Evolutionary conservation across 352 stramenopile species (phyloP).

Genomic region (Globisporangium apiculatum): DNA sequence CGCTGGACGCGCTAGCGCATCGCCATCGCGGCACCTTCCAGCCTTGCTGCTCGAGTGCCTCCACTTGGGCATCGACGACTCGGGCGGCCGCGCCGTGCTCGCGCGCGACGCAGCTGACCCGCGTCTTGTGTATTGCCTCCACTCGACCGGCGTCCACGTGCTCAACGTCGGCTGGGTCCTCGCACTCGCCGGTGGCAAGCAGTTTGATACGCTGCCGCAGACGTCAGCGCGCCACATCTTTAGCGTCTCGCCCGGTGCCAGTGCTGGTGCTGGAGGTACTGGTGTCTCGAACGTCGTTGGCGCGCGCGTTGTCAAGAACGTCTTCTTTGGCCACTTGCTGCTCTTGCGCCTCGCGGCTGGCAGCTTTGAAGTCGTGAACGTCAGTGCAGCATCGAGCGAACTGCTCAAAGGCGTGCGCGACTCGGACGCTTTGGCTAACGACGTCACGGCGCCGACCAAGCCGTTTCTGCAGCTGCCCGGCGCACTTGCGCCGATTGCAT

Average conservation of each 20-base stretch:
- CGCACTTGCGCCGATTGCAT: conserved; percentile 47
- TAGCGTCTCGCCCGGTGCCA: conserved; percentile 45
- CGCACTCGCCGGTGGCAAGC: conserved; percentile 43
- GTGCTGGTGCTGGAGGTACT: background rate
- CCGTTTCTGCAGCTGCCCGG: conserved; percentile 35
- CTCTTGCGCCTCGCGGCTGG: conserved; percentile 64
- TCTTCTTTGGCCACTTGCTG: conserved; percentile 69
- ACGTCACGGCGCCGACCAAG: conserved; percentile 6
- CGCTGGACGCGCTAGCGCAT: background rate
- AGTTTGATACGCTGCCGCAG: conserved; percentile 52
- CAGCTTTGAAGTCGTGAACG: conserved; percentile 73
- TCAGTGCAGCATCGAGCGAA: conserved; percentile 66
- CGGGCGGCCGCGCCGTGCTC: conserved; percentile 50
- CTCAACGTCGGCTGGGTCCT: conserved; percentile 73
- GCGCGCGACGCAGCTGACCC: conserved; percentile 41
- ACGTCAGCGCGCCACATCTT: conserved; percentile 74
- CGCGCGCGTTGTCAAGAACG: conserved; percentile 61
- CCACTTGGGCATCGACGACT: conserved; percentile 66
- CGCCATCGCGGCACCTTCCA: conserved; percentile 19
- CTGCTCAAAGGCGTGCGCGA: conserved; percentile 52
- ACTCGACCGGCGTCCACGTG: conserved; percentile 73
- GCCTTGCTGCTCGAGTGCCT: conserved; percentile 67
- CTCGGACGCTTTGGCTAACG: conserved; percentile 11
- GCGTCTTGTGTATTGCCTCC: conserved; percentile 61
- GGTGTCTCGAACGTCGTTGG: conserved; percentile 50